phyloP scores from a whole-genome alignment of 164 flowering plant genomes.

The Vitis rupestris region DNA sequence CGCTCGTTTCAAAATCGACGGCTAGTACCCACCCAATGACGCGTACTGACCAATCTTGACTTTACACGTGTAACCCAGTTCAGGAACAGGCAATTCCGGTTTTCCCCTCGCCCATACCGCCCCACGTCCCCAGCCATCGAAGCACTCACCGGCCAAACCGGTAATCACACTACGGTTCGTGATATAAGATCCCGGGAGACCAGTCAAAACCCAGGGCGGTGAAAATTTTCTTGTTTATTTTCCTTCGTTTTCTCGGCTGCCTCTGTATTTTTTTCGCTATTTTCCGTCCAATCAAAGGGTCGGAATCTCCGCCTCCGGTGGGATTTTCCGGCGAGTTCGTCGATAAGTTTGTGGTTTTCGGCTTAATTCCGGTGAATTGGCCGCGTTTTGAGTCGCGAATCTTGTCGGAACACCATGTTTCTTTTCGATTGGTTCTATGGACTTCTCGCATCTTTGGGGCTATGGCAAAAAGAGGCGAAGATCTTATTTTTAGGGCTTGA shows the following conservation, averaged over 20 bases:
- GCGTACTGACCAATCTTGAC: slow-evolving; percentile 10
- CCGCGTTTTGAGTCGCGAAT: not conserved
- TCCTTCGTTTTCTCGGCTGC: no score
- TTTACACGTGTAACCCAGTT: not conserved
- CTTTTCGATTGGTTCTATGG: slow-evolving; percentile 64
- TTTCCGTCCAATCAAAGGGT: not conserved
- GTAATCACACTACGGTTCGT: not conserved
- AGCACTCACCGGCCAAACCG: slow-evolving; percentile 7
- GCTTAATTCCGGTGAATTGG: not conserved
- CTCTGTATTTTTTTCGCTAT: not conserved
- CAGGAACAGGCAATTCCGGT: slow-evolving; percentile 9
- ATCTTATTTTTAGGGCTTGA: slow-evolving; percentile 61
- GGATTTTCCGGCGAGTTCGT: not conserved
- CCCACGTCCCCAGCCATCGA: not conserved
- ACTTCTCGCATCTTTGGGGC: slow-evolving; percentile 47
- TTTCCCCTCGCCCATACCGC: not conserved
- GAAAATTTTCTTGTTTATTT: not conserved
- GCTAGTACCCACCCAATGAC: slow-evolving; percentile 12
- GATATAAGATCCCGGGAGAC: not conserved
- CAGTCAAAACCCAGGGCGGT: no score
- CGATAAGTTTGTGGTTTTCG: not conserved
- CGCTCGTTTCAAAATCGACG: not conserved
- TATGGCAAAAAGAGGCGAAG: slow-evolving; percentile 68
- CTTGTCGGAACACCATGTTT: slow-evolving; percentile 26
- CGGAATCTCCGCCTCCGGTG: not conserved